Conservation (phyloP, 106 monocot genomes). For the Narthecium ossifragum region DNA sequence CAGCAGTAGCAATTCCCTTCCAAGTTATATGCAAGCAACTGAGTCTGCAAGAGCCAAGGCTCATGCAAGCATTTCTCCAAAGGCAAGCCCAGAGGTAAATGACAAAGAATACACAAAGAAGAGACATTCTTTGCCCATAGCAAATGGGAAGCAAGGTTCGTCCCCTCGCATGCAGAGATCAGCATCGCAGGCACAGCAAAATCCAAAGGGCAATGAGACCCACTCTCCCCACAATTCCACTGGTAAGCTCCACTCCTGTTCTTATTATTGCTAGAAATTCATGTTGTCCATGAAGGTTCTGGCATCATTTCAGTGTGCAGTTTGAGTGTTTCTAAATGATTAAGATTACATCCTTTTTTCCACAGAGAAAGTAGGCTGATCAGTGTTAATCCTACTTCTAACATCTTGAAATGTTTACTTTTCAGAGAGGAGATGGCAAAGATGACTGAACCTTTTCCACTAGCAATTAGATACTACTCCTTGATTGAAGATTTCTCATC, state of each 20-base stretch:
- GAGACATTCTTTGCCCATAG: constrained; percentile 75
- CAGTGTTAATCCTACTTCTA: background rate
- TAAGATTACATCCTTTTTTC: background rate
- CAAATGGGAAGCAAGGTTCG: constrained; percentile 46
- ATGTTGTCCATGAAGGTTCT: too few relatives aligned
- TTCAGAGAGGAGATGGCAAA: constrained; percentile 26
- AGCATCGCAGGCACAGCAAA: constrained; percentile 58
- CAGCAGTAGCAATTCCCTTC: constrained; percentile 58
- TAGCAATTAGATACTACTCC: background rate
- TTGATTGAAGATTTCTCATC: background rate
- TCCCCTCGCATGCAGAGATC: constrained; percentile 88
- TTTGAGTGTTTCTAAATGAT: background rate
- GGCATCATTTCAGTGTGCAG: too few relatives aligned
- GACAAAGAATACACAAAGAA: constrained; percentile 67
- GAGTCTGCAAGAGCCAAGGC: constrained; percentile 86
- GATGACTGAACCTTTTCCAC: constrained; percentile 1
- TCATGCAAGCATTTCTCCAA: constrained; percentile 47
- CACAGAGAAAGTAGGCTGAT: background rate
- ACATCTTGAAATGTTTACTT: background rate
- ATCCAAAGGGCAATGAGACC: constrained; percentile 33
- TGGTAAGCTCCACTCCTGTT: constrained; percentile 32
- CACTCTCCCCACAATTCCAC: constrained; percentile 58
- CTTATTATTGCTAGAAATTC: too few relatives aligned
- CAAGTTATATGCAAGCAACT: constrained; percentile 96
- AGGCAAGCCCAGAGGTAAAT: constrained; percentile 67